Percentiles rank a stretch among this genome's conserved stretches.
Conservation (phyloP, 257 asterid genomes). For the Solanum clarkiae region DNA sequence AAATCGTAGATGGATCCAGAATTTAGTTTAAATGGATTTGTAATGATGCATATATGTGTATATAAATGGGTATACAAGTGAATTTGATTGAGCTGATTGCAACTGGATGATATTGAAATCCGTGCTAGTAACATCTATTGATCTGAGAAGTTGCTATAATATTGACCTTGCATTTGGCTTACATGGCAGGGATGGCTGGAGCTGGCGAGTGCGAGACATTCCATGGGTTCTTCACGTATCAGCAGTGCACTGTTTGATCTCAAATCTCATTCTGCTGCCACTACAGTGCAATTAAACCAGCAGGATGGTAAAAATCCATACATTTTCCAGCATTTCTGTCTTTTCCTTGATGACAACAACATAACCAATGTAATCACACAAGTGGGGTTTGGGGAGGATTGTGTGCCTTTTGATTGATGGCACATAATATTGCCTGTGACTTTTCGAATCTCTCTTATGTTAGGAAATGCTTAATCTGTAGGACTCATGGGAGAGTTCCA, state of each 20-base stretch:
- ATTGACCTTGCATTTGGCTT: not conserved
- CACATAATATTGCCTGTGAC: not conserved
- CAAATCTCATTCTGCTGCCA: slow-evolving; percentile 73
- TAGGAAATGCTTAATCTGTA: not conserved
- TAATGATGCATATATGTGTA: not conserved
- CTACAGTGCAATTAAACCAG: slow-evolving; percentile 39
- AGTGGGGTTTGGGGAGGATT: not conserved
- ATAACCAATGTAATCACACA: not conserved
- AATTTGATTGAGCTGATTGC: not conserved
- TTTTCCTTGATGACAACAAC: not conserved
- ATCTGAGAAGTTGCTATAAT: not conserved
- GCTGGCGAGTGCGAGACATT: slow-evolving; percentile 77
- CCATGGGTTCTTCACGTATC: slow-evolving; percentile 84
- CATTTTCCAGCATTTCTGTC: not conserved
- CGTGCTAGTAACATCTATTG: not conserved
- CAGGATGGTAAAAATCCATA: slow-evolving; percentile 23
- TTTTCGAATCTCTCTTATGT: not conserved
- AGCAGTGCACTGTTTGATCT: slow-evolving; percentile 54
- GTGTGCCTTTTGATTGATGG: not conserved
- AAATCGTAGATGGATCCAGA: not conserved
- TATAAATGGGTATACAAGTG: not conserved
- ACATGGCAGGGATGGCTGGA: slow-evolving; percentile 75
- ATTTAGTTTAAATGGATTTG: not conserved
- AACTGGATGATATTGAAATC: not conserved
- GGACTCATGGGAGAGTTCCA: not conserved